phyloP scores from a whole-genome alignment of 441 rosid genomes.

The Pelargonium citronellum region DNA sequence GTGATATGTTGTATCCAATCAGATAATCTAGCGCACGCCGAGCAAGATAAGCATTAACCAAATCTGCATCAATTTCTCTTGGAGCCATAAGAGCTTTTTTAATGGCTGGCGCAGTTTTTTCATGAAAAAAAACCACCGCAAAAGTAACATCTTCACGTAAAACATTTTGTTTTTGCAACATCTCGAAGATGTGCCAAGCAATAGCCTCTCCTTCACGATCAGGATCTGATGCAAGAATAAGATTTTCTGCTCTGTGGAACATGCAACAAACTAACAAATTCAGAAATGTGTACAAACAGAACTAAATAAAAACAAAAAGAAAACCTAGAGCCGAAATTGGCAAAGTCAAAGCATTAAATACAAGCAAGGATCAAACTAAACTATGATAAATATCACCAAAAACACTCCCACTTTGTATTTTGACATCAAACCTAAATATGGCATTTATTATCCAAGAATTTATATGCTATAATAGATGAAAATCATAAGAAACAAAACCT shows the following conservation, averaged over 20 bases:
- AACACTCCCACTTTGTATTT: slow-evolving; percentile 13
- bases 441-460: background rate
- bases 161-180: slow-evolving; percentile 92
- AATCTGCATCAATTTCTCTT: slow-evolving; percentile 74
- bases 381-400: slow-evolving; percentile 10
- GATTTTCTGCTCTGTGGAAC: slow-evolving; percentile 82
- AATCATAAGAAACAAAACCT: slow-evolving; percentile 44
- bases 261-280: slow-evolving; percentile 37
- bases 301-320: slow-evolving; percentile 9
- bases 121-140: slow-evolving; percentile 90
- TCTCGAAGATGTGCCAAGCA: slow-evolving; percentile 99
- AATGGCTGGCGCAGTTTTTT: slow-evolving; percentile 83
- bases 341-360: slow-evolving; percentile 5
- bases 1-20: slow-evolving; percentile 92
- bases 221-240: slow-evolving; percentile 98
- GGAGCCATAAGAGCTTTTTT: slow-evolving; percentile 74
- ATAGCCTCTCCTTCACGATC: slow-evolving; percentile 99
- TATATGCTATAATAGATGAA: slow-evolving; percentile 8
- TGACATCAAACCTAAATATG: background rate
- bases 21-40: slow-evolving; percentile 96
- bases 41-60: slow-evolving; percentile 93
- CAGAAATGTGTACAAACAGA: slow-evolving; percentile 28
- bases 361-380: background rate
- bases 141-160: slow-evolving; percentile 58
- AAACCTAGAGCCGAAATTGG: slow-evolving; percentile 15